A percentile compares a stretch with the other conserved stretches of the same genome.
Evolutionary conservation across 2,329 filamentous ascomycete genomes (phyloP).

Genomic region (Trematosphaeria pertusa): DNA sequence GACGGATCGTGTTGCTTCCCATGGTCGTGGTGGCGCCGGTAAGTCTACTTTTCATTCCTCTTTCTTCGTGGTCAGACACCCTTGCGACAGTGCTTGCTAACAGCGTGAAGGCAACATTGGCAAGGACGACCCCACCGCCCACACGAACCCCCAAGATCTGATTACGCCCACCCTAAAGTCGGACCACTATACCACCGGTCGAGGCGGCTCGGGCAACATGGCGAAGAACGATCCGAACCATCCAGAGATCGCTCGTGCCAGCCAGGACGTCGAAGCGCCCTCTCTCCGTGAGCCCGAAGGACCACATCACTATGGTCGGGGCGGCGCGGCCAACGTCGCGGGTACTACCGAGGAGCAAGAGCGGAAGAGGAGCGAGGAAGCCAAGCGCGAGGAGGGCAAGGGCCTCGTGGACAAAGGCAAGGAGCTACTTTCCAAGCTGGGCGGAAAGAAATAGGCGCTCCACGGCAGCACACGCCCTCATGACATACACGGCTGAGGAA

Average conservation of each 20-base stretch:
- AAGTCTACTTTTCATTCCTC: constrained; percentile 26
- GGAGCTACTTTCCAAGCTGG: constrained; percentile 54
- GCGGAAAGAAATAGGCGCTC: constrained; percentile 46
- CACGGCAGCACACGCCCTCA: too few relatives aligned
- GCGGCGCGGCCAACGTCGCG: constrained; percentile 75
- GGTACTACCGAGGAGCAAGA: constrained; percentile 50
- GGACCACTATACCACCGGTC: constrained; percentile 85
- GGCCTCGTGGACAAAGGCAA: constrained; percentile 62
- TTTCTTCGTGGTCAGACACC: too few relatives aligned
- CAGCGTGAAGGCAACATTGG: constrained; percentile 56
- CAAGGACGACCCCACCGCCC: constrained; percentile 43
- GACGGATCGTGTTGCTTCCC: constrained; percentile 58
- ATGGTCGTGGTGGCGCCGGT: constrained; percentile 80
- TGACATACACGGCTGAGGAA: background rate
- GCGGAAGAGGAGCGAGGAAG: constrained; percentile 45
- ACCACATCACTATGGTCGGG: constrained; percentile 72
- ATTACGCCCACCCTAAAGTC: constrained; percentile 84
- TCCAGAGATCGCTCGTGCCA: constrained; percentile 72
- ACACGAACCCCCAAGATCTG: constrained; percentile 64
- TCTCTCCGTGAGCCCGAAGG: constrained; percentile 61
- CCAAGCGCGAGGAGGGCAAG: constrained; percentile 32
- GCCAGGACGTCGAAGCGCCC: constrained; percentile 78
- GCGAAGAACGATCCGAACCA: constrained; percentile 73
- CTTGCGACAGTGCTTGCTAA: constrained; percentile 19
- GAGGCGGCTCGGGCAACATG: constrained; percentile 90